Percentiles rank a stretch among this genome's conserved stretches.
These are phyloP conservation scores for Adansonia grandidieri DNA, from an alignment of 441 rosid genomes.

Conservation along the genomic window DNA sequence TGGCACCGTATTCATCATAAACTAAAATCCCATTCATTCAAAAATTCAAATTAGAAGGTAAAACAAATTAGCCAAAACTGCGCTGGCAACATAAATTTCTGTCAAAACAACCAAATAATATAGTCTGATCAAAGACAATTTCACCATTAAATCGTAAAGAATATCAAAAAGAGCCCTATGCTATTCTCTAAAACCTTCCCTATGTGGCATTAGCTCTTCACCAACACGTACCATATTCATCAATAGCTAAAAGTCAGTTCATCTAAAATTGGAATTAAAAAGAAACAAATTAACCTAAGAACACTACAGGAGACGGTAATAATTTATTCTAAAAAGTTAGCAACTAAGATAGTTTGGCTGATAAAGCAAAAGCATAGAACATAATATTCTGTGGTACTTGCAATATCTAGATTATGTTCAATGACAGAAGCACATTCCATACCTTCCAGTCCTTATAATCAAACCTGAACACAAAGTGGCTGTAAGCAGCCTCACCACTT, in stretches of 20 bases:
- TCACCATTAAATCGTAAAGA: not conserved
- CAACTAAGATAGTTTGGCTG: not conserved
- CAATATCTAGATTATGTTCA: not conserved
- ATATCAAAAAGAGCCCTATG: not conserved
- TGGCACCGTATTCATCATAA: conserved; percentile 41
- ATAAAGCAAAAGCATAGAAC: not conserved
- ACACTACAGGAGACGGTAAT: not conserved
- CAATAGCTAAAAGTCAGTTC: conserved; percentile 40
- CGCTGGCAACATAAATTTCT: not conserved
- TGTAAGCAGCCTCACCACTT: conserved; percentile 54
- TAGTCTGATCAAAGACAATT: not conserved
- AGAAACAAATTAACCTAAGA: not conserved
- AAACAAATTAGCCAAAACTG: not conserved
- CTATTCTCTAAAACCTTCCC: conserved; percentile 31
- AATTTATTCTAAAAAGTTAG: not conserved
- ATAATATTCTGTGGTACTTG: not conserved
- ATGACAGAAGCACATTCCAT: conserved; percentile 16
- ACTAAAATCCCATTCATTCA: conserved; percentile 30
- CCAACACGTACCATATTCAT: conserved; percentile 43
- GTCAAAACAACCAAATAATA: not conserved
- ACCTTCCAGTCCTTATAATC: conserved; percentile 83
- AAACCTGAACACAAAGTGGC: conserved; percentile 72
- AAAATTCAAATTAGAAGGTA: not conserved
- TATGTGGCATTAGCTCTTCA: conserved; percentile 57
- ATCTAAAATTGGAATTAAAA: not conserved